Percentiles rank a stretch among this genome's conserved stretches.
Conservation (phyloP, 2,329 filamentous ascomycete genomes). For the Gyromitra esculenta region DNA sequence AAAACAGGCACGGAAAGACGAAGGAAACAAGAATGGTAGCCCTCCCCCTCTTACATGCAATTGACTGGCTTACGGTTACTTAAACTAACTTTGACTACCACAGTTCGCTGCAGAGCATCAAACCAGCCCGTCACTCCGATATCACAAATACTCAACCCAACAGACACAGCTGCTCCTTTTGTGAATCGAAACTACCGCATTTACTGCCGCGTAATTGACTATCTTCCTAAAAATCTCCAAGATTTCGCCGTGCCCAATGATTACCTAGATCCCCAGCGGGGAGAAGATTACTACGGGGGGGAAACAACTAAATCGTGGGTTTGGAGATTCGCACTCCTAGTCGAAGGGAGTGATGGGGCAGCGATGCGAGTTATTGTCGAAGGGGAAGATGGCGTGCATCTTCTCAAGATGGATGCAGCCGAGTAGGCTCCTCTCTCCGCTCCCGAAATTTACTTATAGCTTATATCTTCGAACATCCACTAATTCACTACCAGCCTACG, state of each 20-base stretch:
- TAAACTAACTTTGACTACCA: not conserved
- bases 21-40: constrained; percentile 46
- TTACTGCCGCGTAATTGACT: constrained; percentile 53
- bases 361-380: constrained; percentile 52
- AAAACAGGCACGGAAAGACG: constrained; percentile 14
- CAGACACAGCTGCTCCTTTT: constrained; percentile 34
- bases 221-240: constrained; percentile 50
- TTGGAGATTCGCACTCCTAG: constrained; percentile 55
- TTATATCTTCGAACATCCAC: not conserved
- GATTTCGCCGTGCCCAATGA: constrained; percentile 52
- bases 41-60: not conserved
- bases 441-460: not conserved
- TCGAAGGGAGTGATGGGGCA: constrained; percentile 48
- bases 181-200: constrained; percentile 52
- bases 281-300: constrained; percentile 2
- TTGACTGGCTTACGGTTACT: not conserved
- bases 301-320: constrained; percentile 38
- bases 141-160: constrained; percentile 40
- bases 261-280: not conserved
- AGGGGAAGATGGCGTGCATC: constrained; percentile 49
- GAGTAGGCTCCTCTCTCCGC: constrained; percentile 44
- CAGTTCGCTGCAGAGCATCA: constrained; percentile 33
- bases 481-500: constrained; percentile 49
- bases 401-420: constrained; percentile 48
- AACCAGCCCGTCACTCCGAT: constrained; percentile 41